Base-by-base conservation (phyloP, 352 stramenopile species). In the Pythium aquatile region DNA sequence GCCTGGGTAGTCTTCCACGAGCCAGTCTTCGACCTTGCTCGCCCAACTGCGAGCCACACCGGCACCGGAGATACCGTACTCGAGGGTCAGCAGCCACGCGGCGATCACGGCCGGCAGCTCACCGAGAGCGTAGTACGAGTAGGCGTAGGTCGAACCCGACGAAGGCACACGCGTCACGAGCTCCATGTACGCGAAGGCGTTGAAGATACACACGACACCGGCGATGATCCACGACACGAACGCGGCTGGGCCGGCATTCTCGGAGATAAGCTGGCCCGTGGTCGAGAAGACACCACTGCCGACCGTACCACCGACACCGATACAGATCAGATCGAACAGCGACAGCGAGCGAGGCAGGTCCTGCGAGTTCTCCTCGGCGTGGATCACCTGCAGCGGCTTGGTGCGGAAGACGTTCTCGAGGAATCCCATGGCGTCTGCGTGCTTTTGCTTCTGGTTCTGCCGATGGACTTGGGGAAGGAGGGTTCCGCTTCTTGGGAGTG, bases 11-110 rank as follows among this genome's bases (percentile, higher is more conserved):
- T 85, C 81, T 4, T 83, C 59, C 2, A 67, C 20, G 8, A 87
- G 74, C 84, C 84, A 93, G 0, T 80, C 66, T 56, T 94, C 66
- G 6, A 98, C 77, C 70, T 98, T 98, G 55, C 80, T 75, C 3
- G 90, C 94, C 95, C 95, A 98, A 61, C 78, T 96, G 48, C 93
- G 86, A 0, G 96, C 93, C 1, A 99, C 89, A 32, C 94, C 96
- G 2, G 91, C 81, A 16, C 86, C 91, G 0, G 87, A 94, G 9
- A 98, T 63, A 39, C 90, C 81, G 77, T 98, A 98, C 78, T 98
- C 94, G 13, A 98, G 76, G n/a, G 90, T 97, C 33, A 98, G 47
- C 28, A 93, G 69, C 66, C 84, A 93, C 17, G 82, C 92, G 1
- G 87, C 89, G 28, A 98, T 72, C 30, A 97, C 91, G 10, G 95